These are phyloP conservation scores for Scutellaria barbata DNA, from an alignment of 257 asterid genomes.

Conservation along the genomic window DNA sequence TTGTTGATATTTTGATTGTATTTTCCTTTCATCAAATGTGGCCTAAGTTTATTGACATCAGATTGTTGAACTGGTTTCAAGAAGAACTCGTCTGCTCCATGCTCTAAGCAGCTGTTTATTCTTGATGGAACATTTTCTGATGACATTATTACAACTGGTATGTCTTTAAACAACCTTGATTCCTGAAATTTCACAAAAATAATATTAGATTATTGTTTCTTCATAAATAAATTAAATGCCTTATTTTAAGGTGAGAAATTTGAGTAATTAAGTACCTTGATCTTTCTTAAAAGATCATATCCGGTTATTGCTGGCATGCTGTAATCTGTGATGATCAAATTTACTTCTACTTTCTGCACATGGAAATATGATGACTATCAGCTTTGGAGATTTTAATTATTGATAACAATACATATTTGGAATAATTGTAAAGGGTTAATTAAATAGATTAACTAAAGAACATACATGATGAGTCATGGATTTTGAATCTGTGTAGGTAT, in stretches of 20 bases:
- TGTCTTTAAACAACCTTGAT: constrained; percentile 52
- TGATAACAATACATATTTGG: not conserved
- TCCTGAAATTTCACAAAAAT: constrained; percentile 36
- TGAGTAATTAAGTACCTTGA: constrained; percentile 43
- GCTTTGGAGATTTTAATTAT: not conserved
- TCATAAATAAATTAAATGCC: too few relatives aligned
- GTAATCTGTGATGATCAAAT: constrained; percentile 72
- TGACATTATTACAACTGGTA: constrained; percentile 79
- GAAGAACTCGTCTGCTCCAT: constrained; percentile 72
- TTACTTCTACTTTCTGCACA: constrained; percentile 50
- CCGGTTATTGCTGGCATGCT: constrained; percentile 81
- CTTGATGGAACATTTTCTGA: constrained; percentile 71
- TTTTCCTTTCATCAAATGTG: constrained; percentile 47
- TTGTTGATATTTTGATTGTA: constrained; percentile 36
- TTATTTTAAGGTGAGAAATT: not conserved
- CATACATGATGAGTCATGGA: too few relatives aligned
- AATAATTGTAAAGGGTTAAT: too few relatives aligned
- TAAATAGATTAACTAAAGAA: too few relatives aligned
- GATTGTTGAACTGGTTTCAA: constrained; percentile 65
- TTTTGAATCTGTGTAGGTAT: too few relatives aligned
- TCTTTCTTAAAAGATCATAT: constrained; percentile 59
- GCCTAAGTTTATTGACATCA: constrained; percentile 59
- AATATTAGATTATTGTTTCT: not conserved
- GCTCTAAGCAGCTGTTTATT: constrained; percentile 60
- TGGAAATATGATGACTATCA: not conserved